Evolutionary conservation across 2,329 filamentous ascomycete genomes (phyloP), one percentile per base, ranked within the genome.

Genomic region (Sarocladiaceae sp.): DNA sequence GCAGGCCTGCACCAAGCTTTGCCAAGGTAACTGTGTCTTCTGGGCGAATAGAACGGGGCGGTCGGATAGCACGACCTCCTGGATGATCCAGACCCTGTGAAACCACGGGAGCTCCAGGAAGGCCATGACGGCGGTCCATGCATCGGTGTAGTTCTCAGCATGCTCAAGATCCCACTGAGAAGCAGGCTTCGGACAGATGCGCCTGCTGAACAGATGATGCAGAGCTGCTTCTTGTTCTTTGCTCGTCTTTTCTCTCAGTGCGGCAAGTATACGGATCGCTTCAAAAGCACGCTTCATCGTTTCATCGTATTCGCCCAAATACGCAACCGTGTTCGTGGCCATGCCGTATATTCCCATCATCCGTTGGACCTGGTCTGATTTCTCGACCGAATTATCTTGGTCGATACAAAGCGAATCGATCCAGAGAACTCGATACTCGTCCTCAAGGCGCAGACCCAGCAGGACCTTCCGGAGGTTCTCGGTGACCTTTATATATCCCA

Each of bases 381-480:
- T 51, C 28, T 60, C 58, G 12, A 25, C 33, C 13, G 53, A 15
- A 22, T 59, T 53, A 3, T 25, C 22, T 37, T 56, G 54, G 50
- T 60, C 55, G 35, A 60, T 55, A 53, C 58, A 60, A 10, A 60
- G 31, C 3, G 52, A 33, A 31, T 60, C 58, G n/a, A 59, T 39
- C 58, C 57, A 60, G 12, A 58, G 48, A 33, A 42, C 50, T 6
- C 53, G 48, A 39, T 8, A 39, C 8, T 13, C 18, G 17, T 8
- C 8, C 18, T 39, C 36, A 20, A 8, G 8, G 11, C 36, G 12
- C 36, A 39, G 18, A 20, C 36, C 36, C 8, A 10, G 8, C 11
- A 39, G 36, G 10, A 39, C 12, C 12, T 39, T 39, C 12, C 12
- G 18, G 8, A 39, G 36, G 17, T 39, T 39, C 18, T 20, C 18